Evolutionary conservation across 1,284 basidiomycete species (phyloP), one percentile per base, ranked within the genome.

Genomic region (Agroathelia rolfsii): DNA sequence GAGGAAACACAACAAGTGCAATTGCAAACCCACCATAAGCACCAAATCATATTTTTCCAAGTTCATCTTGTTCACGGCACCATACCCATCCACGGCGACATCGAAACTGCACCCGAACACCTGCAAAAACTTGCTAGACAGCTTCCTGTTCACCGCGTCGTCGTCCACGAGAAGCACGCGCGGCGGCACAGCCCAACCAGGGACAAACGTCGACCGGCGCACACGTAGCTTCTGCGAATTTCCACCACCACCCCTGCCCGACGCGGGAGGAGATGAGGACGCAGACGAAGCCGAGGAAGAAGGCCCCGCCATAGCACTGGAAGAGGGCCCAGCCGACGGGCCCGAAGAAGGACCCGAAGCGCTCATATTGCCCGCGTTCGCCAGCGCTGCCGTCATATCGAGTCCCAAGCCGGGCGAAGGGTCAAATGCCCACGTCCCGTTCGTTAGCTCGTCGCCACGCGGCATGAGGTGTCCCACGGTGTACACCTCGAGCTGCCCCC

Each of bases 11-110:
- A n/a, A 15, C 28, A 31, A 34, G 21, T 19, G 36, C 23, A 21
- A 24, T 28, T 21, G 32, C 12, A 17, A 24, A 66, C 76, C 30
- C 46, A 90, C 90, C 88, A 95, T 95, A 39, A 95, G 56, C 36
- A 94, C 90, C 47, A 96, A 57, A 56, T 96, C 93, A 53, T 95
- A 96, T 62, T 93, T 84, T 53, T 88, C 83, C 52, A 86, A 55
- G 56, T 93, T 94, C 88, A 96, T 95, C 71, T 88, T 93, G 51
- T 86, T 84, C 36, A 97, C 88, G 0, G 93, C 93, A 8, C 78
- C 77, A n/a, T 92, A 75, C 0, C 92, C 93, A 56, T 97, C 83
- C 23, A 92, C 87, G 2, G 92, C 93, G 23, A 94, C 85, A 49
- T 97, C 92, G 44, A 87, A 93, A 43, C 81, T 78, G 53, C 92